Evolutionary conservation across 768 basidiomycete species (phyloP).

Genomic region (Leucocoprinus sp.): DNA sequence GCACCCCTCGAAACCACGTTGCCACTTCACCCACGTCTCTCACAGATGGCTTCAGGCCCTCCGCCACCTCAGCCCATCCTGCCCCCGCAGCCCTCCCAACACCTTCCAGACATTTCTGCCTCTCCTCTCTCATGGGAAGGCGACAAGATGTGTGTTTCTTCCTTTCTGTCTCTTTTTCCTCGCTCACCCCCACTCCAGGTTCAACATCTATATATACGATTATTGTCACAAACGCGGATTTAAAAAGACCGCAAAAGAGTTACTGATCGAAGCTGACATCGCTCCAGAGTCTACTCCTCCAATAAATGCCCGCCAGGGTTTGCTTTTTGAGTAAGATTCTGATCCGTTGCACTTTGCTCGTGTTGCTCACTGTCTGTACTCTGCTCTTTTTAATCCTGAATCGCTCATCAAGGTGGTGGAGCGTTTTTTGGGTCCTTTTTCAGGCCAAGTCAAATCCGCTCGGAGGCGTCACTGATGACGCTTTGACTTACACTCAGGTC

Average conservation of each 20-base stretch:
- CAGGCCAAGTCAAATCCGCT: constrained; percentile 58
- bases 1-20: too few species aligned
- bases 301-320: constrained; percentile 76
- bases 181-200: constrained; percentile 37
- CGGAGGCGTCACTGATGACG: constrained; percentile 58
- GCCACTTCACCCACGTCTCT: neutral
- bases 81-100: constrained; percentile 17
- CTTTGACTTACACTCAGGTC: constrained; percentile 64
- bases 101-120: constrained; percentile 13
- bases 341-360: constrained; percentile 13
- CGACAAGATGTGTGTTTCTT: constrained; percentile 63
- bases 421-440: constrained; percentile 82
- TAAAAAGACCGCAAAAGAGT: constrained; percentile 60
- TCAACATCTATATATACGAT: constrained; percentile 85
- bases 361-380: constrained; percentile 6
- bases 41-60: constrained; percentile 22
- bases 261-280: constrained; percentile 61
- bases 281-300: constrained; percentile 56
- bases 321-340: constrained; percentile 66
- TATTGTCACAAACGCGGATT: constrained; percentile 79
- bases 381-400: constrained; percentile 8
- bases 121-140: constrained; percentile 66
- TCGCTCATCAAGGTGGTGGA: constrained; percentile 63
- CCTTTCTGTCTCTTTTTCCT: constrained; percentile 8
- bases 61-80: constrained; percentile 19